Base-by-base conservation (phyloP, 805 yeast species). In the Maudiozyma turicensis region DNA sequence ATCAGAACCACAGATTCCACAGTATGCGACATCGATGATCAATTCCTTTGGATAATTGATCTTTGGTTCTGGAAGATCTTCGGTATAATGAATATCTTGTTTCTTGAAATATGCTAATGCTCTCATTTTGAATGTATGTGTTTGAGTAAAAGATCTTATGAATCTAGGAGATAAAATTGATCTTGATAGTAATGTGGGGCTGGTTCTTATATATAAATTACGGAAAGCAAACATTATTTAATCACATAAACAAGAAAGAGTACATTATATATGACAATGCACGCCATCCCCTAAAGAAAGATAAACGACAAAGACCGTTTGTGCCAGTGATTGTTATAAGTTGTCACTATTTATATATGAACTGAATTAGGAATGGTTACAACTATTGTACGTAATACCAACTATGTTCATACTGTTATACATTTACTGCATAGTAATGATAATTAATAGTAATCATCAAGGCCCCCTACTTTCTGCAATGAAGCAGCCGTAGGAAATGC, bases 1-100 rank as follows among this genome's bases (percentile, higher is more conserved):
- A 57, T 79, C 84, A 0, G 81, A 69, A 15, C 84, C 84, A 56
- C 85, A 80, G 40, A 80, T 77, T 3, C 84, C 84, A 57, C 82
- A 77, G 59, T 66, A 76, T 8, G 68, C 58, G 15, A 74, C 72
- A 14, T 70, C 71, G 34, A 75, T 56, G 11, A 73, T 58, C 8
- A 74, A 67, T 45, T 74, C 76, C 31, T 67, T 65, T 8, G 64
- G 64, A 37, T 61, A 54, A 4, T 53, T 47, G 43, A 73, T 62
- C 39, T 54, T 41, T 1, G 77, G 77, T 35, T 62, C 71, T 5
- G 56, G 52, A n/a, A 66, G 47, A 28, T 61, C 59, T 0, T 64
- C 57, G 0, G 74, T 61, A 56, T 60, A 75, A 47, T 74, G 70
- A 32, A 75, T 58, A 53, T 73, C 75, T 39, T 67, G 64, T 40